phyloP scores from a whole-genome alignment of 1,284 basidiomycete species.

The Spongispora temasekensis region DNA sequence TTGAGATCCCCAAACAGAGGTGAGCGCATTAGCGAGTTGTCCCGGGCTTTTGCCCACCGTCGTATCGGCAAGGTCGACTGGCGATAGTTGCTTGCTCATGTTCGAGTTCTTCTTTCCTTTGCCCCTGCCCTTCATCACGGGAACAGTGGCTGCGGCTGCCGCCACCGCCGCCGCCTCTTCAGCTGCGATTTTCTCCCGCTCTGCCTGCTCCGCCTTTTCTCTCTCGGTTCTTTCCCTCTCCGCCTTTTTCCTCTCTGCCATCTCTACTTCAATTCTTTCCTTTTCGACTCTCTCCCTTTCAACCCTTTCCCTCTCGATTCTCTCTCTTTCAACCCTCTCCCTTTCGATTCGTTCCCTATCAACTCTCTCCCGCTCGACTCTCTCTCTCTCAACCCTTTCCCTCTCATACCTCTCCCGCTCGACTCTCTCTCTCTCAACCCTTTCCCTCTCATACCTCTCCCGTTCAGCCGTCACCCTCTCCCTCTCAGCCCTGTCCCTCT shows the following conservation, averaged over 20 bases:
- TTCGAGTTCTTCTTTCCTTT: slow-evolving; percentile 25
- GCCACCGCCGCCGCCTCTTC: not conserved
- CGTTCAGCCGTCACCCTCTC: slow-evolving; percentile 18
- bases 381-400: slow-evolving; percentile 3
- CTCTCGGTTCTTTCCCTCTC: slow-evolving; percentile 4
- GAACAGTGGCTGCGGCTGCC: not conserved
- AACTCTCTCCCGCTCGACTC: slow-evolving; percentile 1
- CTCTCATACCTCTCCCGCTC: slow-evolving; percentile 10
- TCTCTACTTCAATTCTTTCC: slow-evolving; percentile 1
- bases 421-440: slow-evolving; percentile 17
- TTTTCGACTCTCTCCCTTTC: slow-evolving; percentile 2
- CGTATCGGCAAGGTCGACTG: slow-evolving; percentile 31
- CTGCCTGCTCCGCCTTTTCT: slow-evolving; percentile 15
- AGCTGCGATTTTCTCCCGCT: slow-evolving; percentile 17
- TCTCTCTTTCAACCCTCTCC: slow-evolving; percentile 7
- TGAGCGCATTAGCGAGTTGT: slow-evolving; percentile 22
- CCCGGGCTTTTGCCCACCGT: slow-evolving; percentile 33
- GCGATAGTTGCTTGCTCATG: slow-evolving; percentile 25
- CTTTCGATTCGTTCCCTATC: slow-evolving; percentile 5
- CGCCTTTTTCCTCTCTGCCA: not conserved
- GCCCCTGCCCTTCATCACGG: slow-evolving; percentile 6
- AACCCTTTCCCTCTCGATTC: not conserved
- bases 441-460: slow-evolving; percentile 12
- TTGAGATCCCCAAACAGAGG: slow-evolving; percentile 32
- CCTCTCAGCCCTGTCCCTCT: slow-evolving; percentile 19